Evolutionary conservation across 2,329 filamentous ascomycete species (phyloP), one percentile per base, ranked within the genome.

Genomic region (Cladosporium halotolerans): DNA sequence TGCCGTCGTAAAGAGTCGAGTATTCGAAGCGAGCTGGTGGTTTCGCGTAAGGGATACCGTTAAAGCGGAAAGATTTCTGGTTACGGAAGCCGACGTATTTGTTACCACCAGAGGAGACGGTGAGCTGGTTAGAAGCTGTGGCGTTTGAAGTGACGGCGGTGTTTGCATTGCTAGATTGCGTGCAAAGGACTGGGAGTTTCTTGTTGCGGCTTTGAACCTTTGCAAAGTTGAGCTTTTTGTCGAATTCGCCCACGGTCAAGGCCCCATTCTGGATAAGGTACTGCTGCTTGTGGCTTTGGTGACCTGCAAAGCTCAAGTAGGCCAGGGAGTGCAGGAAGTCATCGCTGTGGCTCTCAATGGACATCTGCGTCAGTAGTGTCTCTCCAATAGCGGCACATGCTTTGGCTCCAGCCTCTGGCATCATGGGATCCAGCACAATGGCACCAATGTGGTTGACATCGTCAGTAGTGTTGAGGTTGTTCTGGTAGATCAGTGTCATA

Each of bases 381-480:
- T 80, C 78, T n/a, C 73, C 72, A 45, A 80, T 57, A 1, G 70
- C 63, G 9, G 66, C 65, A 58, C 78, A 80, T n/a, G 74, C 75
- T 33, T 68, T 62, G 1, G 64, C 63, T 23, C 71, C 76, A 45
- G 68, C 64, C 14, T 63, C 60, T 38, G 68, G 66, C 6, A 65
- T 59, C 45, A 73, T 64, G 3, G 72, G 65, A 52, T 77, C 77
- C 40, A 80, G 65, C 7, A 80, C 63, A 41, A 80, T 72, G 3
- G 77, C 77, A 9, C 76, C 73, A 14, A 77, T 66, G 59, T 80
- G 78, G 56, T 79, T 79, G 23, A 62, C 67, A 63, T 79, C 75
- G 56, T 81, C 77, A 0, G 75, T 75, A 7, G 66, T 69, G 60
- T 81, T 81, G 19, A 80, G 66, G 39, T 79, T 79, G 64, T 80